Conservation (phyloP, 2,329 filamentous ascomycete genomes). For the Amauroascus verrucosus region DNA sequence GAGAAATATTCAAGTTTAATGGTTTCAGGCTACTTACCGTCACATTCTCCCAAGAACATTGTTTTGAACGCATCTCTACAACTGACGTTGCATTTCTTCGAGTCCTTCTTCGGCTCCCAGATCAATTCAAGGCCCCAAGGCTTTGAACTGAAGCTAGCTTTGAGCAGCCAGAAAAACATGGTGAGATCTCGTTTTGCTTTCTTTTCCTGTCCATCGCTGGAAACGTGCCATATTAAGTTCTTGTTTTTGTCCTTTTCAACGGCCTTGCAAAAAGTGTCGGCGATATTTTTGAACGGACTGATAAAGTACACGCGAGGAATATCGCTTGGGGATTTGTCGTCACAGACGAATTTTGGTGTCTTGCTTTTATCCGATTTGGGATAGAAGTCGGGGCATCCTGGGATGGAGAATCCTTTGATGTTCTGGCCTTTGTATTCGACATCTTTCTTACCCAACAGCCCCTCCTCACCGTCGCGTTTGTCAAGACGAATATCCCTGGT, state of each 20-base stretch:
- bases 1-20: not conserved
- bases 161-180: not conserved
- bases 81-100: constrained; percentile 1
- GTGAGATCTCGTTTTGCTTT: constrained; percentile 1
- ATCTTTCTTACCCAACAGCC: not conserved
- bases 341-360: not conserved
- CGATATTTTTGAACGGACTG: not conserved
- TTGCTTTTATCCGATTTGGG: not conserved
- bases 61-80: not conserved
- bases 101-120: not conserved
- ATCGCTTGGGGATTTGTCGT: constrained; percentile 3
- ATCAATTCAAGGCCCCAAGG: not conserved
- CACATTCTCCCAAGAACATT: not conserved
- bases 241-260: constrained; percentile 1
- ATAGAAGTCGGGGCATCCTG: not conserved
- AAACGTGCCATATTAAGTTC: not conserved
- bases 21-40: not conserved
- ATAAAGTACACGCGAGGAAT: constrained; percentile 1
- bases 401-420: constrained; percentile 2
- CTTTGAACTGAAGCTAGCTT: not conserved
- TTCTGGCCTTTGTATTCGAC: constrained; percentile 4
- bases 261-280: not conserved
- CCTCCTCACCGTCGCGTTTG: constrained; percentile 1
- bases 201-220: not conserved
- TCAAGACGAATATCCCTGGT: not conserved